phyloP scores from a whole-genome alignment of 2,329 filamentous ascomycete genomes.

The Monosporascus sp. region DNA sequence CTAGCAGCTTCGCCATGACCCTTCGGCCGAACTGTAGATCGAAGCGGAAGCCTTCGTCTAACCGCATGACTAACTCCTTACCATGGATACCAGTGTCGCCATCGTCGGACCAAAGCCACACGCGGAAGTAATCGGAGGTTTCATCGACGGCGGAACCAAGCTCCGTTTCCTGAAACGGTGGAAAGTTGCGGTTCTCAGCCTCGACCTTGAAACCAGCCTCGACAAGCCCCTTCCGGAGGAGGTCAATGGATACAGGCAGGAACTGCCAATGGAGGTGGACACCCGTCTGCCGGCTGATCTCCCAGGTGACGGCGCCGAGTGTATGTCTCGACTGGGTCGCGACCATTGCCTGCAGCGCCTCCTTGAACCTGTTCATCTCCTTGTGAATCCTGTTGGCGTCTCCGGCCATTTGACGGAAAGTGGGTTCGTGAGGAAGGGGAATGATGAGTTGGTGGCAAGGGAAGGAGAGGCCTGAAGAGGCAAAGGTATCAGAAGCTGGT shows the following conservation, averaged over 20 bases:
- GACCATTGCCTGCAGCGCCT: constrained; percentile 75
- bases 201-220: constrained; percentile 86
- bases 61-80: constrained; percentile 67
- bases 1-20: constrained; percentile 82
- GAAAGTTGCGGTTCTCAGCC: constrained; percentile 65
- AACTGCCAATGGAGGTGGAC: constrained; percentile 95
- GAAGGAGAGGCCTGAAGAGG: constrained; percentile 59
- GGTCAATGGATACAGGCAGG: constrained; percentile 64
- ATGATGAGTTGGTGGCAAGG: constrained; percentile 89
- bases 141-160: constrained; percentile 46
- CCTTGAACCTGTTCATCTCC: constrained; percentile 81
- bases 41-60: constrained; percentile 69
- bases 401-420: constrained; percentile 61
- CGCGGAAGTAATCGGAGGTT: constrained; percentile 66
- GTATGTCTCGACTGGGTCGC: constrained; percentile 44
- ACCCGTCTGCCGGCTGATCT: constrained; percentile 75
- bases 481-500: constrained; percentile 63
- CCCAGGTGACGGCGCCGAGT: constrained; percentile 84
- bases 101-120: constrained; percentile 70
- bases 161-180: constrained; percentile 42
- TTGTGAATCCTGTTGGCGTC: constrained; percentile 56
- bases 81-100: constrained; percentile 52
- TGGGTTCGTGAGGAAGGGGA: constrained; percentile 75
- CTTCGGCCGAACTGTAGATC: constrained; percentile 85
- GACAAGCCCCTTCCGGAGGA: constrained; percentile 68